phyloP scores from a whole-genome alignment of 2,329 filamentous ascomycete species.

The Nothomitra cinnamomea region DNA sequence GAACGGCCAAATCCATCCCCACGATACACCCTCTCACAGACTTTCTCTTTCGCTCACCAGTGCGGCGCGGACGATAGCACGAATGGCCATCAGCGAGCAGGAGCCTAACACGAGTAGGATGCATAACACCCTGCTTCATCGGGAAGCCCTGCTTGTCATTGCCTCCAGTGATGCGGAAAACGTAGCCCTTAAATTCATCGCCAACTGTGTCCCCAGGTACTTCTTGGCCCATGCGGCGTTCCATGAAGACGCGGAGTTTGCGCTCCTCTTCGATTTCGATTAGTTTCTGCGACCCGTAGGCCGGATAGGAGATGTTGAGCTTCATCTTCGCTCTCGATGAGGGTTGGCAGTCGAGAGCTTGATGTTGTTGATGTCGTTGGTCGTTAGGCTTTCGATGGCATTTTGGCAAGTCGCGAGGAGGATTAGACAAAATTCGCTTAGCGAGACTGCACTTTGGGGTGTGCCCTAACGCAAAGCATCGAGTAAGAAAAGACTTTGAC shows the following conservation, averaged over 20 bases:
- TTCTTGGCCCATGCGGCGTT: slow-evolving; percentile 91
- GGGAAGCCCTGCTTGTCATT: slow-evolving; percentile 99
- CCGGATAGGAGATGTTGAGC: slow-evolving; percentile 69
- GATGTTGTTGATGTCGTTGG: slow-evolving; percentile 4
- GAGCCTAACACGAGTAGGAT: slow-evolving; percentile 94
- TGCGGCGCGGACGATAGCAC: slow-evolving; percentile 96
- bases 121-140: slow-evolving; percentile 99
- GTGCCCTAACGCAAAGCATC: not conserved
- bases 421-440: not conserved
- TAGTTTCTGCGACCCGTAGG: slow-evolving; percentile 99
- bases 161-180: slow-evolving; percentile 98
- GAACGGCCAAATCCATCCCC: slow-evolving; percentile 83
- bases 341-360: slow-evolving; percentile 3
- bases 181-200: slow-evolving; percentile 99
- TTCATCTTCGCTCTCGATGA: slow-evolving; percentile 14
- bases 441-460: not conserved
- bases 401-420: not conserved
- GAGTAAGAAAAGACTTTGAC: not conserved
- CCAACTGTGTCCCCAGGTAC: slow-evolving; percentile 87
- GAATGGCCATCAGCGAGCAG: slow-evolving; percentile 93
- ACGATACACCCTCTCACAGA: slow-evolving; percentile 98
- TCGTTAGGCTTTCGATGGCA: not conserved
- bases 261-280: slow-evolving; percentile 99
- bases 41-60: slow-evolving; percentile 99
- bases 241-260: slow-evolving; percentile 97